A percentile compares a stretch with the other conserved stretches of the same genome.
Conservation (phyloP, 148 eudicot species). For the Persicaria maculosa region DNA sequence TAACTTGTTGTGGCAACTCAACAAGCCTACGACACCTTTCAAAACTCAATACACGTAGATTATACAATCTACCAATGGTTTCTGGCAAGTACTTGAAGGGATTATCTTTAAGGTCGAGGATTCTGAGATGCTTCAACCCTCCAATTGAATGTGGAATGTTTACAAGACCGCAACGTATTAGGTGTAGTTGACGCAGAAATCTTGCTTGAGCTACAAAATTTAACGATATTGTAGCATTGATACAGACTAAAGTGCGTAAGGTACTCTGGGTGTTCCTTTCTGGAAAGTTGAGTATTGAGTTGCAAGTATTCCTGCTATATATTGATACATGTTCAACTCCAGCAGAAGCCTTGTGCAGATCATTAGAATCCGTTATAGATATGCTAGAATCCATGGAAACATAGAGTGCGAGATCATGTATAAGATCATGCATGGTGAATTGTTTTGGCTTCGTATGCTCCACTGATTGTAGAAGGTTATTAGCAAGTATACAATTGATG, state of each 20-base stretch:
- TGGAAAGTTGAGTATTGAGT: background rate
- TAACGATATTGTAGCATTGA: background rate
- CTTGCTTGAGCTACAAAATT: background rate
- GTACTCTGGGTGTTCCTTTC: background rate
- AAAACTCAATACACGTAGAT: background rate
- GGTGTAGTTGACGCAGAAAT: background rate
- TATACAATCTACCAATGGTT: background rate
- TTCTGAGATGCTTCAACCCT: background rate
- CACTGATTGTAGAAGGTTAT: background rate
- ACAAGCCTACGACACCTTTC: background rate
- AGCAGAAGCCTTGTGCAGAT: background rate
- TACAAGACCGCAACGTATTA: background rate
- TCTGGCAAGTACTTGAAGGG: background rate
- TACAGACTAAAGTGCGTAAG: background rate
- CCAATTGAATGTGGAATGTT: background rate
- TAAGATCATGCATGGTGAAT: background rate
- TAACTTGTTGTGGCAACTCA: background rate
- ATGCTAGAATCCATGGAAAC: background rate
- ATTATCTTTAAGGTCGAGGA: background rate
- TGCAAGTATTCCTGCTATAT: background rate
- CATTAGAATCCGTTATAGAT: background rate
- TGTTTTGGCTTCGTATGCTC: background rate
- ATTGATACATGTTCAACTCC: background rate
- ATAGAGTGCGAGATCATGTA: conserved; percentile 2
- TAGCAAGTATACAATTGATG: background rate